Evolutionary conservation across 106 monocot species (phyloP).

Genomic region (Dioscorea dumetorum): DNA sequence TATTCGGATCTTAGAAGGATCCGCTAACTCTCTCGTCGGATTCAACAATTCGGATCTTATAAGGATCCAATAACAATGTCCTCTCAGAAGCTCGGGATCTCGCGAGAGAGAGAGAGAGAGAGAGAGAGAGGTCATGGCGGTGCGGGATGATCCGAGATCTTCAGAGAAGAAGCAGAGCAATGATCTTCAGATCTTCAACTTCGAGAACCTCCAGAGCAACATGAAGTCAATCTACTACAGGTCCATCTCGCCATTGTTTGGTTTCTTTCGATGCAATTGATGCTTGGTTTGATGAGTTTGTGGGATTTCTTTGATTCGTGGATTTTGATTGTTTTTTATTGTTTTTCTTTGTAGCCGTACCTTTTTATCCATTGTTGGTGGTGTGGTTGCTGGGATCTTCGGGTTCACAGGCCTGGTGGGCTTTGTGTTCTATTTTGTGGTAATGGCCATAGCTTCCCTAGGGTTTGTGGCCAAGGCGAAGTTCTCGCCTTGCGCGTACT

Average conservation of each 20-base stretch:
- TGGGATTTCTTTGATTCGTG: too few species aligned
- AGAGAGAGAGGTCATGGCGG: not conserved
- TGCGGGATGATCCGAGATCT: not conserved
- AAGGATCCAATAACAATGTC: too few species aligned
- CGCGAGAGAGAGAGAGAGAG: too few species aligned
- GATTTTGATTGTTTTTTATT: not conserved
- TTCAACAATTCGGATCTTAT: too few species aligned
- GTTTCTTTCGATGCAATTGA: too few species aligned
- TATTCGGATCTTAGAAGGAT: too few species aligned
- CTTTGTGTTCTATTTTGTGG: conserved; percentile 79
- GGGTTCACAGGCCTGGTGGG: conserved; percentile 86
- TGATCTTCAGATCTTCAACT: conserved; percentile 13
- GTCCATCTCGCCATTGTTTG: not conserved
- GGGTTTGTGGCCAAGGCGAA: conserved; percentile 80
- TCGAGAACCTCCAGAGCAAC: conserved; percentile 15
- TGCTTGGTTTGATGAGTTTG: too few species aligned
- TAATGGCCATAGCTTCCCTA: conserved; percentile 75
- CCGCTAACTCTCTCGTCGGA: too few species aligned
- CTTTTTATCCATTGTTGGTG: conserved; percentile 88
- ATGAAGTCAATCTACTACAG: conserved; percentile 11
- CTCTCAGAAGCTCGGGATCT: too few species aligned
- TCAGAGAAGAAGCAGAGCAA: conserved; percentile 1
- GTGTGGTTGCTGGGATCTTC: conserved; percentile 96
- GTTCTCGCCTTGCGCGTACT: conserved; percentile 66
- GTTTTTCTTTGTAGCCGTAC: conserved; percentile 63